Evolutionary conservation across 768 basidiomycete species (phyloP).

Genomic region (Leucosporidium scottii): DNA sequence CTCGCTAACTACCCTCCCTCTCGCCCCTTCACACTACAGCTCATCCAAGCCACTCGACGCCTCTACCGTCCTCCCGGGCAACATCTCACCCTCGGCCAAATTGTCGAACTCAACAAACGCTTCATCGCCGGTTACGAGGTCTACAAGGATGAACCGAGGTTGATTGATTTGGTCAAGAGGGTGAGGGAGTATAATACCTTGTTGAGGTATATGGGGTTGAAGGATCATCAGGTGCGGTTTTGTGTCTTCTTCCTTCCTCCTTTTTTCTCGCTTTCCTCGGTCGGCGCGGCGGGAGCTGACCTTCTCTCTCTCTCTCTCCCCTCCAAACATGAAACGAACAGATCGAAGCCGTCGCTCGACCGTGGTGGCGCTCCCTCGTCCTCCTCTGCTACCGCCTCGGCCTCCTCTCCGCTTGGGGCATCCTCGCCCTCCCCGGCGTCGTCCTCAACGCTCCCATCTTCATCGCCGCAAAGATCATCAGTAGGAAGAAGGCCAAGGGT

Average conservation of each 20-base stretch:
- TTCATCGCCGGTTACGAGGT: slow-evolving; percentile 86
- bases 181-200: slow-evolving; percentile 85
- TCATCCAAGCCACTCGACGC: slow-evolving; percentile 89
- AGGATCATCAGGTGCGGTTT: slow-evolving; percentile 74
- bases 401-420: slow-evolving; percentile 70
- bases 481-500: slow-evolving; percentile 85
- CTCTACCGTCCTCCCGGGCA: slow-evolving; percentile 92
- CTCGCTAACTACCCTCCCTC: too few relatives aligned
- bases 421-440: slow-evolving; percentile 80
- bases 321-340: slow-evolving; percentile 41
- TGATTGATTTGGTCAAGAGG: slow-evolving; percentile 68
- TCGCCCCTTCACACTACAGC: slow-evolving; percentile 49
- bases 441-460: slow-evolving; percentile 90
- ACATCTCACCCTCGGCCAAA: slow-evolving; percentile 86
- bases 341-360: slow-evolving; percentile 81
- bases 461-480: slow-evolving; percentile 77
- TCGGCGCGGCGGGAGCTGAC: not conserved
- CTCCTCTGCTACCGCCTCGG: slow-evolving; percentile 73
- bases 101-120: slow-evolving; percentile 86
- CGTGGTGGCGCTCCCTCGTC: slow-evolving; percentile 67
- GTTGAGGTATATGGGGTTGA: slow-evolving; percentile 78
- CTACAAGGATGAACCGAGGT: slow-evolving; percentile 85
- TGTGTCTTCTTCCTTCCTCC: not conserved
- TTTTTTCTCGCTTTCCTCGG: not conserved
- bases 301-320: too few relatives aligned